Percentiles rank a stretch among this genome's conserved stretches.
phyloP scores from a whole-genome alignment of 2,329 filamentous ascomycete species.

The Didymella lethalis region DNA sequence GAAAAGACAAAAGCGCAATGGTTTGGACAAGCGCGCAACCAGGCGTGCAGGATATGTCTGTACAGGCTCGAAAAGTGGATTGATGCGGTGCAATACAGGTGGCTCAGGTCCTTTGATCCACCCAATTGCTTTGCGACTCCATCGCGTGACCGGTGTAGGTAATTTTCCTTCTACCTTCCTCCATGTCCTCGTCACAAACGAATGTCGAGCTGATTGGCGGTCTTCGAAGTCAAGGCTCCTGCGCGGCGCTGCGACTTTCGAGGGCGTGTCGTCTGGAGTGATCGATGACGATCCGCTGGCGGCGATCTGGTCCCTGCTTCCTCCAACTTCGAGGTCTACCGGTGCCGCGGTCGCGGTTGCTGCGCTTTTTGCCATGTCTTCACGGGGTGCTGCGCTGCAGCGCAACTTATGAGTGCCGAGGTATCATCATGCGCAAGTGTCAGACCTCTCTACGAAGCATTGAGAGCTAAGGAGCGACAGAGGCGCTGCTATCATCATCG shows the following conservation, averaged over 20 bases:
- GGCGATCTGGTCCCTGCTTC: constrained; percentile 12
- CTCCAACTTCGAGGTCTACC: constrained; percentile 14
- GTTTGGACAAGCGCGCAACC: constrained; percentile 65
- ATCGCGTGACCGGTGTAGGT: constrained; percentile 30
- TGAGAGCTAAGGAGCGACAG: constrained; percentile 6
- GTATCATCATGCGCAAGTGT: constrained; percentile 12
- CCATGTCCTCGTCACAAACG: constrained; percentile 3
- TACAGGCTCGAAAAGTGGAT: constrained; percentile 66
- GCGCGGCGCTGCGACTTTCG: constrained; percentile 12
- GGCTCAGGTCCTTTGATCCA: constrained; percentile 59
- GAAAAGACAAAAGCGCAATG: constrained; percentile 64
- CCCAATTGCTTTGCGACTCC: constrained; percentile 37
- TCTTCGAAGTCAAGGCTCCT: constrained; percentile 11
- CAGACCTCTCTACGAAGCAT: background rate
- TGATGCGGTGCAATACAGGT: constrained; percentile 53
- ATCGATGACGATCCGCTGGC: constrained; percentile 11
- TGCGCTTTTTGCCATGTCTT: constrained; percentile 7
- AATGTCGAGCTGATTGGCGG: background rate
- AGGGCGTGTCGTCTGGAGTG: constrained; percentile 9
- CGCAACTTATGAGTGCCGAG: background rate
- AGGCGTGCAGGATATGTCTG: constrained; percentile 71
- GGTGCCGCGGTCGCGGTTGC: constrained; percentile 14
- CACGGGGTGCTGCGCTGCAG: background rate
- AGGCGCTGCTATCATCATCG: constrained; percentile 13
- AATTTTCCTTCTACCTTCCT: background rate